Evolutionary conservation across 2,329 filamentous ascomycete genomes (phyloP).

Genomic region (Phaeosphaeriaceae sp.): DNA sequence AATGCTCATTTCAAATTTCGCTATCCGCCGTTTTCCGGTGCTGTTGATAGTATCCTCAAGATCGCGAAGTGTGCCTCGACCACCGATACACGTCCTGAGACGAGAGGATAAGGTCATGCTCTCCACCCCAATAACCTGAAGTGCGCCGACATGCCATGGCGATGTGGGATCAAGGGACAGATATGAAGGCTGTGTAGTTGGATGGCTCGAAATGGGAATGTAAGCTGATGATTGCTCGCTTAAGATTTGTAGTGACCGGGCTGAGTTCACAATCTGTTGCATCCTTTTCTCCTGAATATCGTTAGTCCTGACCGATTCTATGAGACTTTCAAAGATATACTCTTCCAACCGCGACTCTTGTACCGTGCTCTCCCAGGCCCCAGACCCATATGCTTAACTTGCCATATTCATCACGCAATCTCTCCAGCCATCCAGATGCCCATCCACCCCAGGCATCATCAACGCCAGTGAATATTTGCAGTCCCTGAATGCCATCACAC

Average conservation of each 20-base stretch:
- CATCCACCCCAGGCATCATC: constrained; percentile 61
- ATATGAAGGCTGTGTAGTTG: constrained; percentile 62
- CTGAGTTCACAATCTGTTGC: constrained; percentile 73
- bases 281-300: constrained; percentile 63
- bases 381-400: constrained; percentile 88
- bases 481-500: constrained; percentile 87
- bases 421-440: constrained; percentile 59
- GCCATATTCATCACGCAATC: constrained; percentile 86
- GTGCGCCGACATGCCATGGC: constrained; percentile 79
- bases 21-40: constrained; percentile 80
- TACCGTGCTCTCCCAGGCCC: constrained; percentile 70
- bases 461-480: constrained; percentile 68
- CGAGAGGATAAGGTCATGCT: constrained; percentile 78
- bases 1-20: constrained; percentile 73
- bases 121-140: constrained; percentile 79
- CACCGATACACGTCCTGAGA: constrained; percentile 55
- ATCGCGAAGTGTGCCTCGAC: constrained; percentile 63
- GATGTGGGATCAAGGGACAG: constrained; percentile 68
- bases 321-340: constrained; percentile 42
- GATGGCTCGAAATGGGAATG: constrained; percentile 71
- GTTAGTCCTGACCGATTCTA: constrained; percentile 14
- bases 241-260: constrained; percentile 72
- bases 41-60: constrained; percentile 72
- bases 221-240: constrained; percentile 76
- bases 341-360: constrained; percentile 42